A percentile compares a stretch with the other conserved stretches of the same genome.
Conservation (phyloP, 1,284 basidiomycete genomes). For the Leccinum subspadiceum region DNA sequence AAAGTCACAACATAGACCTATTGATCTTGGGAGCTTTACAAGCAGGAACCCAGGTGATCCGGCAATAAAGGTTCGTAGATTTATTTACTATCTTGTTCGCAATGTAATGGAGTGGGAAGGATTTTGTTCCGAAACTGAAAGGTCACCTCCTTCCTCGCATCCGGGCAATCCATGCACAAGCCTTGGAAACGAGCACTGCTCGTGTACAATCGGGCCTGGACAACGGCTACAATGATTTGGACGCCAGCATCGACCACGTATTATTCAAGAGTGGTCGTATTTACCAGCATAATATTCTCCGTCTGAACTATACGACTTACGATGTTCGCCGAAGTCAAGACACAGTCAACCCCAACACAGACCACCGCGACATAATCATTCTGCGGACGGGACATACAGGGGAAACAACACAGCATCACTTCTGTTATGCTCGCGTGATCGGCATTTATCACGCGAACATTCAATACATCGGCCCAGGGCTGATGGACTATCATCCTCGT, state of each 20-base stretch:
- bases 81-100: no score
- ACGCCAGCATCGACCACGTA: not conserved
- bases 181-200: no score
- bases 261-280: not conserved
- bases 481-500: not conserved
- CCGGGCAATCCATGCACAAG: no score
- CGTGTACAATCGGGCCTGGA: not conserved
- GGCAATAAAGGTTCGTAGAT: no score
- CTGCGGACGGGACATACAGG: not conserved
- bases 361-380: slow-evolving; percentile 14
- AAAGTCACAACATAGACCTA: no score
- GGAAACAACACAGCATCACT: not conserved
- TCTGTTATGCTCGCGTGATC: slow-evolving; percentile 4
- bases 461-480: not conserved
- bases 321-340: slow-evolving; percentile 12
- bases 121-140: no score
- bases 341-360: slow-evolving; percentile 12
- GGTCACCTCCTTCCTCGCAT: no score
- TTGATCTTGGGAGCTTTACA: no score
- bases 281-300: slow-evolving; percentile 4
- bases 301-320: slow-evolving; percentile 5
- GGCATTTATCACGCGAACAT: slow-evolving; percentile 14
- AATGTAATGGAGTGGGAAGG: no score
- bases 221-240: not conserved
- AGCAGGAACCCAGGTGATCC: no score